Conservation (phyloP, 768 basidiomycete species). For the Clathrus columnatus region DNA sequence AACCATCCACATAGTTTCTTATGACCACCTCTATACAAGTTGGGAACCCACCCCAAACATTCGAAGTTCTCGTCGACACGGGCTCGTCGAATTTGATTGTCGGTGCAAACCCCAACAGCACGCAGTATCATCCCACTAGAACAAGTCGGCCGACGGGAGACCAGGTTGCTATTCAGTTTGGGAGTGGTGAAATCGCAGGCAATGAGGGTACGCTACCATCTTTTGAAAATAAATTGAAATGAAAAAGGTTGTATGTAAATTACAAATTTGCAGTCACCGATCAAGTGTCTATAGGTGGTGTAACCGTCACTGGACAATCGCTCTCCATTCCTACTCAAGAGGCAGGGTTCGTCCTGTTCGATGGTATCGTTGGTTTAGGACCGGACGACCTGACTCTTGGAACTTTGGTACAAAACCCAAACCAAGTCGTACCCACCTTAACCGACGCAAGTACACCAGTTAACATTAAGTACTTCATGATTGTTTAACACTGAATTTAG, state of each 20-base stretch:
- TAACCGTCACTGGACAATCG: slow-evolving; percentile 43
- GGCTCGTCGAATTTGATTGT: slow-evolving; percentile 59
- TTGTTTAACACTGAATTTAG: neutral
- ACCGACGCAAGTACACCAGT: slow-evolving; percentile 19
- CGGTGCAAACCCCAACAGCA: slow-evolving; percentile 33
- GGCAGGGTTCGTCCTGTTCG: slow-evolving; percentile 36
- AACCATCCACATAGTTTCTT: neutral
- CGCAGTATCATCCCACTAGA: slow-evolving; percentile 23
- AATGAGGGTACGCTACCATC: neutral
- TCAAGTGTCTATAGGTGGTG: slow-evolving; percentile 5
- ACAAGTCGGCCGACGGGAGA: slow-evolving; percentile 38
- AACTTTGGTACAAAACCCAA: slow-evolving; percentile 23
- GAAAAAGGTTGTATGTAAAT: neutral
- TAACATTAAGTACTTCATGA: neutral
- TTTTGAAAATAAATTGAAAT: neutral
- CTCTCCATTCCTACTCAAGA: slow-evolving; percentile 51
- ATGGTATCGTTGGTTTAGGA: slow-evolving; percentile 63
- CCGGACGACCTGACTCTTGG: slow-evolving; percentile 46
- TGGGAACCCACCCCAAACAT: neutral
- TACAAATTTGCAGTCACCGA: neutral
- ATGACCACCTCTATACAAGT: neutral
- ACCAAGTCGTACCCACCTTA: slow-evolving; percentile 40
- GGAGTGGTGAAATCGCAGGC: slow-evolving; percentile 33
- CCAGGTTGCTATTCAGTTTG: slow-evolving; percentile 41
- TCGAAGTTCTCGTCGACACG: slow-evolving; percentile 5